Conservation (phyloP, 2,329 filamentous ascomycete species). For the Aspergillus piperis region DNA sequence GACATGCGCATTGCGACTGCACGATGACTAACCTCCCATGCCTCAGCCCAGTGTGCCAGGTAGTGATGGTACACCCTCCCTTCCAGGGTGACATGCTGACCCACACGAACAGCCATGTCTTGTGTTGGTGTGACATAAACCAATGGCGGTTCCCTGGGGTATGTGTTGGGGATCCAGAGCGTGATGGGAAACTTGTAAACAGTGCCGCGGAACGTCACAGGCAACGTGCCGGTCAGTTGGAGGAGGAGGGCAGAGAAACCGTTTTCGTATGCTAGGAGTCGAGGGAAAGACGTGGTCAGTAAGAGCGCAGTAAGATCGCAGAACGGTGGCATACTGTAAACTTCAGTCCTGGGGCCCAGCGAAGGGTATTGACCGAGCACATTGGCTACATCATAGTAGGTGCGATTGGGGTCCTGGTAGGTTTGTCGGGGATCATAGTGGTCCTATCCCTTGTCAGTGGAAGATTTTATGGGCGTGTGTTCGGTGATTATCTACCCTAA, state of each 20-base stretch:
- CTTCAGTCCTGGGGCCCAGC: conserved; percentile 83
- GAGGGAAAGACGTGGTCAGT: conserved; percentile 2
- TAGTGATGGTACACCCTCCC: conserved; percentile 96
- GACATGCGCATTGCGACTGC: not conserved
- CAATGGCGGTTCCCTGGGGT: conserved; percentile 81
- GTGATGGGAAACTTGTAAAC: conserved; percentile 89
- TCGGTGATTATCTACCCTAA: conserved; percentile 56
- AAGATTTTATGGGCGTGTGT: conserved; percentile 9
- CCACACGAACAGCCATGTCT: conserved; percentile 85
- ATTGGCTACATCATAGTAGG: conserved; percentile 88
- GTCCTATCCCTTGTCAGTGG: conserved; percentile 28
- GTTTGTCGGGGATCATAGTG: conserved; percentile 61
- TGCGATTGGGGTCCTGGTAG: conserved; percentile 89
- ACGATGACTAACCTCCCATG: conserved; percentile 74
- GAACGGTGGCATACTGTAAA: conserved; percentile 71
- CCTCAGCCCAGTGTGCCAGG: conserved; percentile 82
- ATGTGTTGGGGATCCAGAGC: conserved; percentile 89
- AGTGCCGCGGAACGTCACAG: conserved; percentile 85
- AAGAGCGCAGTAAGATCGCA: not conserved
- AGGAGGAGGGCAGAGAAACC: conserved; percentile 84
- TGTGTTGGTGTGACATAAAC: conserved; percentile 86
- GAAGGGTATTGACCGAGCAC: conserved; percentile 77
- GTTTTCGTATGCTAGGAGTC: conserved; percentile 74
- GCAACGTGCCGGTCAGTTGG: conserved; percentile 81
- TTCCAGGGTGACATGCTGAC: conserved; percentile 92